Base-by-base conservation (phyloP, 108 stramenopile species). In the Cylindrotheca closterium region DNA sequence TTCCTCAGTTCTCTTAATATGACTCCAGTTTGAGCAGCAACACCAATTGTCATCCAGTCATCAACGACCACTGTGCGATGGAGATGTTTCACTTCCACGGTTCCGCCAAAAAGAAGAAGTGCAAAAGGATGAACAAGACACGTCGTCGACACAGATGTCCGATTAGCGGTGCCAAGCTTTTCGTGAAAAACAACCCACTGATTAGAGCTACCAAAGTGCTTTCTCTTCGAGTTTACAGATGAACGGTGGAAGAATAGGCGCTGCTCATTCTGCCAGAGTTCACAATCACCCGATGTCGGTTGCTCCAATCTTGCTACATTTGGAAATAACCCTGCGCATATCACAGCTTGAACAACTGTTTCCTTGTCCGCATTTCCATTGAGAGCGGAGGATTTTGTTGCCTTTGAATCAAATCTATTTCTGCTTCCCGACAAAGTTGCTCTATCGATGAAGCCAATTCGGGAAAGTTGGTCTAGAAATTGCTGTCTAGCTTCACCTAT, bases 311-410 rank as follows among this genome's bases (percentile, higher is more conserved):
- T 77, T 22, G 86, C 85, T 51, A 98, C 80, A 66, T 96, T 89
- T 4, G 98, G 96, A 71, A 93, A 97, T 52, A 98, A 78, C 1
- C 98, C 98, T n/a, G 96, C 95, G 47, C 68, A 80, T 47, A 96
- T 67, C n/a, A 92, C 91, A 8, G 92, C 82, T 64, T 95, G 84
- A 34, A 97, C 73, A 0, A 97, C 58, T 1, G 71, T 71, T 25
- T 46, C 23, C 1, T 78, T 79, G 10, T 60, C 49, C 12, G 64
- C 63, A 42, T 92, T 71, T 18, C 42, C 53, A 54, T 87, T 87
- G 62, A 42, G 15, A 10, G 10, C 10, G 15, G 10, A 42, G 37
- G 37, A 42, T 15, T 42, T 7, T 15, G 15, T 7, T 15, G 37
- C 7, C 37, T 7, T 42, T 15, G 15, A 7, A 42, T 42, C 15